phyloP scores from a whole-genome alignment of 345 rosid species.

The Lumnitzera littorea region DNA sequence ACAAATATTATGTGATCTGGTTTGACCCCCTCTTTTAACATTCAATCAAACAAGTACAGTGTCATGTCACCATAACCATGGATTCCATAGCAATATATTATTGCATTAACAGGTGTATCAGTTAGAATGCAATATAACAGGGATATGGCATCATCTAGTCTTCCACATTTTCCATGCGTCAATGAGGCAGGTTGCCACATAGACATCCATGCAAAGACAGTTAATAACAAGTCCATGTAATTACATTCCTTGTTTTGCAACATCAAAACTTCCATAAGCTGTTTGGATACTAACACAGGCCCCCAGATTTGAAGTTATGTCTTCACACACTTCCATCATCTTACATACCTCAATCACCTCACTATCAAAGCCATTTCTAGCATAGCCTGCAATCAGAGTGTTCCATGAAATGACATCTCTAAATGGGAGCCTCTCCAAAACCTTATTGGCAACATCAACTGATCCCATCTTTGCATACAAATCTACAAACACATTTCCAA shows the following conservation, averaged over 20 bases:
- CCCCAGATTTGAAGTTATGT: constrained; percentile 10
- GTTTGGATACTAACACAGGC: constrained; percentile 13
- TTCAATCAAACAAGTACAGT: constrained; percentile 25
- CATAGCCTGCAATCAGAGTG: constrained; percentile 17
- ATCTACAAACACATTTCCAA: constrained; percentile 24
- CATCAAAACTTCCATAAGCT: constrained; percentile 12
- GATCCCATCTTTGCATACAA: constrained; percentile 19
- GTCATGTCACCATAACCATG: constrained; percentile 34
- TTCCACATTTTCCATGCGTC: constrained; percentile 24
- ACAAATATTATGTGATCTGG: constrained; percentile 35
- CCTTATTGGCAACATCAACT: constrained; percentile 6
- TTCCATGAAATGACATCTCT: constrained; percentile 21
- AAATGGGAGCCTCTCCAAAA: constrained; percentile 13
- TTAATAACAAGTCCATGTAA: constrained; percentile 11
- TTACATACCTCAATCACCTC: constrained; percentile 13
- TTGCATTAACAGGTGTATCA: constrained; percentile 25
- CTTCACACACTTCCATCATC: constrained; percentile 8
- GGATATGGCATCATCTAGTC: constrained; percentile 12
- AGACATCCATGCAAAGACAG: constrained; percentile 7
- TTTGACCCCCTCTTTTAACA: constrained; percentile 26
- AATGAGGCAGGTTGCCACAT: constrained; percentile 15
- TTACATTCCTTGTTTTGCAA: constrained; percentile 15
- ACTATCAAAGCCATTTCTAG: constrained; percentile 11
- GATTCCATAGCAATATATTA: constrained; percentile 40
- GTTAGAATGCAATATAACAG: constrained; percentile 7